These are phyloP conservation scores for Penicillium sp. DNA, from an alignment of 2,329 filamentous ascomycete species.

Conservation along the genomic window DNA sequence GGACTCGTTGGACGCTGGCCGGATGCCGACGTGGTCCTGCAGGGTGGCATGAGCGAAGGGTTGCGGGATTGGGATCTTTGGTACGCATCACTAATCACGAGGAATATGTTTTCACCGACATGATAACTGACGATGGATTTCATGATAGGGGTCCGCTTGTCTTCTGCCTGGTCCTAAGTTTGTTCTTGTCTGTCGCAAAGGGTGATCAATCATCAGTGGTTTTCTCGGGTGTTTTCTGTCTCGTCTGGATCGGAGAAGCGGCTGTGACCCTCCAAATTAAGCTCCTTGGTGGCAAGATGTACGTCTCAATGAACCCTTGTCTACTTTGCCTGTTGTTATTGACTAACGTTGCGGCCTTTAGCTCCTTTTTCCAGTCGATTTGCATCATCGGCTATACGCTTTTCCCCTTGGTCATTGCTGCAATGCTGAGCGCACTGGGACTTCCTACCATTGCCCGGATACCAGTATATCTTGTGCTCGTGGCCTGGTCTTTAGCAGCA, in stretches of 20 bases:
- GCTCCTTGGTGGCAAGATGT: constrained; percentile 95
- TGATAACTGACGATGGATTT: constrained; percentile 1
- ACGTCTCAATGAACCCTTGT: constrained; percentile 44
- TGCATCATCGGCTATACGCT: constrained; percentile 98
- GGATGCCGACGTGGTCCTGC: constrained; percentile 64
- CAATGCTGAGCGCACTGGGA: constrained; percentile 78
- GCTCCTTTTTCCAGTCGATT: constrained; percentile 95
- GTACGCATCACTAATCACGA: constrained; percentile 38
- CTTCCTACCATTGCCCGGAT: constrained; percentile 79
- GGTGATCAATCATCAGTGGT: constrained; percentile 80
- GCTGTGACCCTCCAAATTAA: constrained; percentile 98
- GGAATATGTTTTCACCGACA: neutral
- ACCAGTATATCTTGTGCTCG: constrained; percentile 83
- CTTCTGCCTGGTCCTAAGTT: constrained; percentile 84
- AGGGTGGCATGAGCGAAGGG: constrained; percentile 79
- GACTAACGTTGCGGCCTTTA: constrained; percentile 43
- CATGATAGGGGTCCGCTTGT: constrained; percentile 76
- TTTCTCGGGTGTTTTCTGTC: constrained; percentile 93
- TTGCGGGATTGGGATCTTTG: constrained; percentile 97
- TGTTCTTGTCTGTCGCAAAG: constrained; percentile 81
- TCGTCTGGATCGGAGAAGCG: constrained; percentile 95
- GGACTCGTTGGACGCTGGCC: constrained; percentile 64
- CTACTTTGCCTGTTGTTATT: neutral
- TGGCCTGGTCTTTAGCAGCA: constrained; percentile 90
- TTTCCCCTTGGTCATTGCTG: constrained; percentile 92